These are phyloP conservation scores for Yarrowia sp. DNA, from an alignment of 805 yeast species.

Conservation along the genomic window DNA sequence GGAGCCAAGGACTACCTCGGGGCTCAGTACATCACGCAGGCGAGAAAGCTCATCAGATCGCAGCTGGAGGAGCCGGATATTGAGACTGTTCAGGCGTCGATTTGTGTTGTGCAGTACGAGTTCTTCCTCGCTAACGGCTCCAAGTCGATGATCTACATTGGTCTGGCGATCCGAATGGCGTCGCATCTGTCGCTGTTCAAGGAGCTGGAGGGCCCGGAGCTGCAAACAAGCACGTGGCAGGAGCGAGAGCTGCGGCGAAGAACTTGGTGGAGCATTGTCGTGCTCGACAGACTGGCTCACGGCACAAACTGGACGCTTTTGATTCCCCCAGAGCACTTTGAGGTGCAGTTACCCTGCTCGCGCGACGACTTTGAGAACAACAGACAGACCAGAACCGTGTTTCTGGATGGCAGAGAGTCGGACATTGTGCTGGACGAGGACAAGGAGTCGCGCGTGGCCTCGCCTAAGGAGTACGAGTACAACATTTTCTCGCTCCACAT, in stretches of 20 bases:
- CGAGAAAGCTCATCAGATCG: slow-evolving; percentile 29
- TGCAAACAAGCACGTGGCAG: slow-evolving; percentile 32
- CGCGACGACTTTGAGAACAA: slow-evolving; percentile 34
- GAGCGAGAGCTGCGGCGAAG: slow-evolving; percentile 40
- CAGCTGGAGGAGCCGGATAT: slow-evolving; percentile 37
- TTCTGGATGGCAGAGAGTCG: slow-evolving; percentile 16
- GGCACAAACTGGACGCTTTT: slow-evolving; percentile 37
- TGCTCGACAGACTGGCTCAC: slow-evolving; percentile 40
- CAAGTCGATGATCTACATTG: slow-evolving; percentile 41
- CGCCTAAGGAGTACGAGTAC: slow-evolving; percentile 27
- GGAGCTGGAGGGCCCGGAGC: slow-evolving; percentile 33
- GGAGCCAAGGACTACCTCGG: slow-evolving; percentile 31
- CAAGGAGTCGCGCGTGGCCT: slow-evolving; percentile 20
- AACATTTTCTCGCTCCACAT: slow-evolving; percentile 26
- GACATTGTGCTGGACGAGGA: slow-evolving; percentile 23
- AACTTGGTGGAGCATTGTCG: slow-evolving; percentile 41
- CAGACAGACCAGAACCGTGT: slow-evolving; percentile 9
- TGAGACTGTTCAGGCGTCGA: slow-evolving; percentile 40
- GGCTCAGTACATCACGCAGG: slow-evolving; percentile 30
- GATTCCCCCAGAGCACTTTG: slow-evolving; percentile 32
- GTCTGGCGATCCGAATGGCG: slow-evolving; percentile 41
- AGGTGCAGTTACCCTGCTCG: slow-evolving; percentile 37
- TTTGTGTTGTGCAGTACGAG: slow-evolving; percentile 40
- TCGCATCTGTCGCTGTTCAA: slow-evolving; percentile 37
- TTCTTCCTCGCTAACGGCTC: slow-evolving; percentile 39